phyloP scores from a whole-genome alignment of 441 rosid genomes.

The Adansonia madagascariensis region DNA sequence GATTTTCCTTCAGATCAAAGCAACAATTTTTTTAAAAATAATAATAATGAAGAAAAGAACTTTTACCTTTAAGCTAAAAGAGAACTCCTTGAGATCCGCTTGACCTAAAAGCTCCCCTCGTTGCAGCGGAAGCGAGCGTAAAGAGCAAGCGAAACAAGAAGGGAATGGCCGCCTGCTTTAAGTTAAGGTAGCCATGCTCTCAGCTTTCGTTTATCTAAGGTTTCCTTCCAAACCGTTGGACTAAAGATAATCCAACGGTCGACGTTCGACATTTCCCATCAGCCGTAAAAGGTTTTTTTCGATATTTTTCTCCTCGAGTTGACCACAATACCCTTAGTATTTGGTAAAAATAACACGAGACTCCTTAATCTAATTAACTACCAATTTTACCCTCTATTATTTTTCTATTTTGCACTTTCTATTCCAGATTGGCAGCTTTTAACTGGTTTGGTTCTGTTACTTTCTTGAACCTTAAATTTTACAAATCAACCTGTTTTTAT shows the following conservation, averaged over 20 bases:
- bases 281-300: neutral
- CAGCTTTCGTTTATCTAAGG: conserved; percentile 12
- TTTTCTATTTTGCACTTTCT: neutral
- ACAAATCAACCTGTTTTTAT: too few species aligned
- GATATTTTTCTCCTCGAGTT: neutral
- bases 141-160: neutral
- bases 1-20: neutral
- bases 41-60: neutral
- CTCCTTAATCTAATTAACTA: neutral
- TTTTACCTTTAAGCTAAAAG: neutral
- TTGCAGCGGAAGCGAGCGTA: neutral
- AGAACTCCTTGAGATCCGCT: neutral
- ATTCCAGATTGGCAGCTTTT: too few species aligned
- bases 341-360: neutral
- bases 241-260: neutral
- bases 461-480: too few species aligned
- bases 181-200: conserved; percentile 15
- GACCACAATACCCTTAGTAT: neutral
- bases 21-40: neutral
- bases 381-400: neutral
- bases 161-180: neutral
- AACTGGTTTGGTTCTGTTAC: too few species aligned
- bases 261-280: neutral
- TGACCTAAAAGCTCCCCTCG: neutral
- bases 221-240: conserved; percentile 14